Base-by-base conservation (phyloP, 2,329 filamentous ascomycete species). In the Pseudocercospora musae region DNA sequence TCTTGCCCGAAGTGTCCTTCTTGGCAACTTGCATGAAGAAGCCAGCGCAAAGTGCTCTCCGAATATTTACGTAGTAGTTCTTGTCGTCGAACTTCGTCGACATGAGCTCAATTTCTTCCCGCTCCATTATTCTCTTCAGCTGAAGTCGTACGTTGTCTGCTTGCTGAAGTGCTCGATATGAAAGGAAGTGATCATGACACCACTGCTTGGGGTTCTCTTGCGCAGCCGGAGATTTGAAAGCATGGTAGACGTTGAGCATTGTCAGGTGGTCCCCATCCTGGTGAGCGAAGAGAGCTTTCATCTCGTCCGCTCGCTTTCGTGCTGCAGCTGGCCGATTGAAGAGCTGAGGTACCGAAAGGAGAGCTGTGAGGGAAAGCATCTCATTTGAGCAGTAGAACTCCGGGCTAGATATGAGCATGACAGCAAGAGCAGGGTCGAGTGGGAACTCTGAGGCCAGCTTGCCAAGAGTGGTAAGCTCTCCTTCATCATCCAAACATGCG, bases 1-100 rank as follows among this genome's bases (percentile, higher is more conserved):
- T 86, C 83, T 98, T 98, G 73, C 91, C 90, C 29, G 86, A 88
- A 57, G 86, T 87, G 73, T 98, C 92, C 75, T 90, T 92, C 87
- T 96, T 97, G 62, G 95, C 96, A 21, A 98, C 91, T 77, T 99
- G 95, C 95, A 99, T 99, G 84, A 99, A 99, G 84, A 99, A 99
- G 33, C 96, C 95, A 0, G 93, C 86, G 11, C 97, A 89, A 13
- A 99, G 84, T 8, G 95, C 94, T 40, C 92, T 88, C 49, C 94
- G 90, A 72, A 99, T 99, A 77, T 99, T 99, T 76, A 87, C 92
- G 79, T 98, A 99, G 82, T 99, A 99, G 74, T 96, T 91, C 82
- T 96, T 96, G 80, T 98, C 89, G 71, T 93, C 89, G 74, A 96
- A 98, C 0, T 90, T 85, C 0, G 94, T 98, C 57, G 90, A 95